Conservation (phyloP, 352 stramenopile genomes). For the Phytophthora pisi region DNA sequence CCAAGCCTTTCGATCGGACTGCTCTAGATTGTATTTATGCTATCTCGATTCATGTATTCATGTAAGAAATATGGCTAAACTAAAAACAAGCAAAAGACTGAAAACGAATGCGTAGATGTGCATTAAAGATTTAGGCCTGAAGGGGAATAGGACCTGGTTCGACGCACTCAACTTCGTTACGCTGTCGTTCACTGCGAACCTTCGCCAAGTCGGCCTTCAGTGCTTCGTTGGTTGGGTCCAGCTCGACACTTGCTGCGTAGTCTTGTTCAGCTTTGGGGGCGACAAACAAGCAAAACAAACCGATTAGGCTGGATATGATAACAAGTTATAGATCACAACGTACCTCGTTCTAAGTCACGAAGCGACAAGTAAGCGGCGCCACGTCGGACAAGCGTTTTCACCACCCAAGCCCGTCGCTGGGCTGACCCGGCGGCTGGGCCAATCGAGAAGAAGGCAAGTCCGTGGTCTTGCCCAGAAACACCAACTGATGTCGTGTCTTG, state of each 20-base stretch:
- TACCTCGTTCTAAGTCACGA: conserved; percentile 48
- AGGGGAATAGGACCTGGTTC: conserved; percentile 9
- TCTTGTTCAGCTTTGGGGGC: conserved; percentile 51
- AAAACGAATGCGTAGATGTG: not conserved
- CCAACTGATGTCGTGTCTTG: conserved; percentile 19
- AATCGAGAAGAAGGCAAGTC: conserved; percentile 65
- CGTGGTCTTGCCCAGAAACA: conserved; percentile 5
- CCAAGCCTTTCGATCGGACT: conserved; percentile 35
- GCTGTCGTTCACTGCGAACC: conserved; percentile 36
- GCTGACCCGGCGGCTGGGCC: conserved; percentile 54
- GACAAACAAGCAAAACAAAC: not conserved
- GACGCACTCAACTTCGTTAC: conserved; percentile 1
- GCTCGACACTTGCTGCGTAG: conserved; percentile 58
- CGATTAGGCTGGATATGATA: not conserved
- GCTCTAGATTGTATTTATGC: conserved; percentile 21
- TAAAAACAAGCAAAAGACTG: not conserved
- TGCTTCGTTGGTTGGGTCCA: conserved; percentile 63
- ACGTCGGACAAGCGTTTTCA: conserved; percentile 78
- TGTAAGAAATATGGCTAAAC: not conserved
- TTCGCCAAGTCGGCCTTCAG: conserved; percentile 52
- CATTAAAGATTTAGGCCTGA: conserved; percentile 13
- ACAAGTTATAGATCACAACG: not conserved
- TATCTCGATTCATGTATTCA: not conserved
- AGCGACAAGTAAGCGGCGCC: conserved; percentile 55
- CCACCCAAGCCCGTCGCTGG: conserved; percentile 71